phyloP scores from a whole-genome alignment of 148 eudicot genomes.

The Diospyros lotus region DNA sequence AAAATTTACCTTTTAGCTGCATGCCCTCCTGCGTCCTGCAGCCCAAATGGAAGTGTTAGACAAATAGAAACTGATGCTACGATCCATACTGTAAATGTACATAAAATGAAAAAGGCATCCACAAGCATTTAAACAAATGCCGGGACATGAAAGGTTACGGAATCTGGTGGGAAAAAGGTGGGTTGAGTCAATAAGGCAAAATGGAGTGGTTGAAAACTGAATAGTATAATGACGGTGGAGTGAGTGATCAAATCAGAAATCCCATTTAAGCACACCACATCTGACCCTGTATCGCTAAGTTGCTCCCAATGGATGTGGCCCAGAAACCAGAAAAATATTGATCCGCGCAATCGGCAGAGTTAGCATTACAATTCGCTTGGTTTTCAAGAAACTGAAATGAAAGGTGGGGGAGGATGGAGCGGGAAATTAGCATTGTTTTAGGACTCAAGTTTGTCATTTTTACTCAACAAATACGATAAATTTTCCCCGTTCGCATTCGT shows the following conservation, averaged over 20 bases:
- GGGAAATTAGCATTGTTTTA: neutral
- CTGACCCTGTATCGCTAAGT: neutral
- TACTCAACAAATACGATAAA: neutral
- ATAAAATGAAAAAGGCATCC: neutral
- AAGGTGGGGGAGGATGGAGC: no score
- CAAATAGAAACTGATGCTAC: neutral
- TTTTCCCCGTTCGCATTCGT: no score
- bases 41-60: neutral
- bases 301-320: neutral
- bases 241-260: neutral
- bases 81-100: no score
- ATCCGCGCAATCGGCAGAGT: no score
- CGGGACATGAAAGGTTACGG: neutral
- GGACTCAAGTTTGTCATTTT: neutral
- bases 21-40: conserved; percentile 6
- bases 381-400: no score
- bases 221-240: neutral
- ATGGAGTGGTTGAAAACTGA: neutral
- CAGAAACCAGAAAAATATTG: neutral
- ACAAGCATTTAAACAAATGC: neutral
- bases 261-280: neutral
- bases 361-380: no score
- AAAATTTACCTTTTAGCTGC: conserved; percentile 14
- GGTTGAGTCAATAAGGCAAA: neutral
- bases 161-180: neutral